phyloP scores from a whole-genome alignment of 805 yeast species.

The Saturnispora quitensis region DNA sequence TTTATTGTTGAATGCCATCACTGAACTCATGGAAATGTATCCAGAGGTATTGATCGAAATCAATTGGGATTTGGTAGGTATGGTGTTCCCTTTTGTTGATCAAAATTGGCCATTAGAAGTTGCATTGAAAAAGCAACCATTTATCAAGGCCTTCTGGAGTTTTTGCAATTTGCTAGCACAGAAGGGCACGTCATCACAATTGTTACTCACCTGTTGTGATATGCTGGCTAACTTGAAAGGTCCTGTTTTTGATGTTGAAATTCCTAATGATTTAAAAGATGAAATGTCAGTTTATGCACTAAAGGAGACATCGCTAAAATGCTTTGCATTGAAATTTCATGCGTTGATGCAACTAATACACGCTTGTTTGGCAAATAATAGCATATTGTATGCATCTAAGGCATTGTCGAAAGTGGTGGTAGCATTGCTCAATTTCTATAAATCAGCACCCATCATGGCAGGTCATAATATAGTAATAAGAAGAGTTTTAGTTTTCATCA shows the following conservation, averaged over 20 bases:
- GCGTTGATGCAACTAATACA: slow-evolving; percentile 56
- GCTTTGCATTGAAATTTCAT: slow-evolving; percentile 53
- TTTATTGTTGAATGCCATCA: slow-evolving; percentile 37
- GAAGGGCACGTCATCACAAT: slow-evolving; percentile 73
- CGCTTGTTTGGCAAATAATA: slow-evolving; percentile 49
- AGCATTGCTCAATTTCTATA: slow-evolving; percentile 45
- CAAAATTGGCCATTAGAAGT: slow-evolving; percentile 25
- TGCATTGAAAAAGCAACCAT: slow-evolving; percentile 33
- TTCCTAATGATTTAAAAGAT: not conserved
- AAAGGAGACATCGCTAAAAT: slow-evolving; percentile 13
- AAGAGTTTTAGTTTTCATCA: slow-evolving; percentile 53
- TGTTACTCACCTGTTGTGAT: slow-evolving; percentile 65
- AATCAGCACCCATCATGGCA: slow-evolving; percentile 30
- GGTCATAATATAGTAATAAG: slow-evolving; percentile 35
- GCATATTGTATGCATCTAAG: slow-evolving; percentile 69
- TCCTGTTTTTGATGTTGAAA: not conserved
- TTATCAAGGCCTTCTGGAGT: slow-evolving; percentile 29
- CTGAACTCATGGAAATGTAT: slow-evolving; percentile 35
- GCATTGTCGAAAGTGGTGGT: slow-evolving; percentile 63
- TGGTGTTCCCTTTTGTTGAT: slow-evolving; percentile 48
- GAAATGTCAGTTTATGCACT: not conserved
- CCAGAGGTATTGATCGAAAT: slow-evolving; percentile 50
- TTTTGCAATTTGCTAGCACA: slow-evolving; percentile 56
- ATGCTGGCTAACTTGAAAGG: slow-evolving; percentile 34
- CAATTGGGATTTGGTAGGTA: slow-evolving; percentile 88